These are phyloP conservation scores for Trichomonascaceae sp. DNA, from an alignment of 1,139 yeast species.

Conservation along the genomic window DNA sequence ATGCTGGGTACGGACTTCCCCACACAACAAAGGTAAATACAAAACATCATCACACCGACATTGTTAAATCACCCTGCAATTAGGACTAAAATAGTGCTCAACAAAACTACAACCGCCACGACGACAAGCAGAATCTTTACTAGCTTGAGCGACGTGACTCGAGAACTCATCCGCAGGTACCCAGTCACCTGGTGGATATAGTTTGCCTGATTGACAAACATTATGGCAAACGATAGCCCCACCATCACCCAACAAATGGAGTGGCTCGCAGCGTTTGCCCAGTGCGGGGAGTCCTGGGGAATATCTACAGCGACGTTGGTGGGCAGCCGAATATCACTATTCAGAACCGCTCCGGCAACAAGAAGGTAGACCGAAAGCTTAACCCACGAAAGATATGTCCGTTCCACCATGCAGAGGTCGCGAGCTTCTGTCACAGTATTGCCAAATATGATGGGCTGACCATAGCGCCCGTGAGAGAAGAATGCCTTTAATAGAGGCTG, in stretches of 20 bases:
- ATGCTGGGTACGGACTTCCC: no score
- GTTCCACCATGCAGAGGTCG: constrained; percentile 24
- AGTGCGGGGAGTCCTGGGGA: no score
- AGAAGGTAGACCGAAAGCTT: constrained; percentile 17
- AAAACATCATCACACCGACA: no score
- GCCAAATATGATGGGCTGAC: constrained; percentile 13
- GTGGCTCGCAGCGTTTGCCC: no score
- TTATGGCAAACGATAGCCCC: neutral
- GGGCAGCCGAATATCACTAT: constrained; percentile 13
- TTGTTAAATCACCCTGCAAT: no score
- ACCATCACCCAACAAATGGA: no score
- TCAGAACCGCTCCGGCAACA: constrained; percentile 19
- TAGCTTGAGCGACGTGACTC: neutral
- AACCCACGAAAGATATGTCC: constrained; percentile 22
- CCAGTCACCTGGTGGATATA: neutral
- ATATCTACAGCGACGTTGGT: no score
- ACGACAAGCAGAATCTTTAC: neutral
- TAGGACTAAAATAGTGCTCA: neutral
- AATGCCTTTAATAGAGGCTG: neutral
- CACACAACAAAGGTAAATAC: no score
- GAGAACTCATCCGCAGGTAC: neutral
- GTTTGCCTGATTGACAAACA: neutral
- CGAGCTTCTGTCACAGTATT: constrained; percentile 25
- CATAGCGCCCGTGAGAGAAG: constrained; percentile 12
- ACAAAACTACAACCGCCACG: neutral